phyloP scores from a whole-genome alignment of 306 rosid species.

The Vigna radiata region DNA sequence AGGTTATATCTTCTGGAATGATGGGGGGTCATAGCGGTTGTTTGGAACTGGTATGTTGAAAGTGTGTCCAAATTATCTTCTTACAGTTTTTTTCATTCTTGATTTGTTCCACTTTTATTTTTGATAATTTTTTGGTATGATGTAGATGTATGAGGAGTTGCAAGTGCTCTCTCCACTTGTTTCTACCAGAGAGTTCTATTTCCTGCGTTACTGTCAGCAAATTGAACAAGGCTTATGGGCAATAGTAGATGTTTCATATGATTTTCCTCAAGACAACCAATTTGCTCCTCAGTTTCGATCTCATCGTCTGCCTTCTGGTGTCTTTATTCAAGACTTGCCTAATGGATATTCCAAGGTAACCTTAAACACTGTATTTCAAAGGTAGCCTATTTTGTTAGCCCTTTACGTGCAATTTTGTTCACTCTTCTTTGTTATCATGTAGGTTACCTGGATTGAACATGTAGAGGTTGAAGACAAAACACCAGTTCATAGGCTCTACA shows the following conservation, averaged over 20 bases:
- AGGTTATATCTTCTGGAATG: conserved; percentile 76
- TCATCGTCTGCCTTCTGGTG: conserved; percentile 87
- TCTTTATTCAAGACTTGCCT: conserved; percentile 94
- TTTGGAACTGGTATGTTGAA: conserved; percentile 73
- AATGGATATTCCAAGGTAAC: conserved; percentile 90
- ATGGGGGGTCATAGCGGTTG: conserved; percentile 77
- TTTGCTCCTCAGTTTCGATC: conserved; percentile 62
- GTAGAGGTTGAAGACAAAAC: conserved; percentile 84
- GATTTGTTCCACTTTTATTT: neutral
- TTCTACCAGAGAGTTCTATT: conserved; percentile 79
- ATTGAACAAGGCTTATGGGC: conserved; percentile 92
- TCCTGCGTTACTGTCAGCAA: conserved; percentile 86
- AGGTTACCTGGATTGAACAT: conserved; percentile 97
- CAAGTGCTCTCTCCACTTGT: conserved; percentile 87
- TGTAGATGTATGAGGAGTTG: conserved; percentile 85
- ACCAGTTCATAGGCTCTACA: conserved; percentile 74
- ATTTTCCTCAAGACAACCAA: conserved; percentile 75
- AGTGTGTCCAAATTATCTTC: neutral
- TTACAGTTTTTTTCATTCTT: neutral
- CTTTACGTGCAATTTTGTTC: conserved; percentile 3
- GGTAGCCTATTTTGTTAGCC: neutral
- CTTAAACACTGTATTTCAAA: neutral
- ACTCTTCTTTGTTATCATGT: conserved; percentile 30
- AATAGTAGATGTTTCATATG: conserved; percentile 79
- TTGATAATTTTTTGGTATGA: neutral